phyloP scores from a whole-genome alignment of 2,329 filamentous ascomycete species.

The Zymoseptoria tritici region DNA sequence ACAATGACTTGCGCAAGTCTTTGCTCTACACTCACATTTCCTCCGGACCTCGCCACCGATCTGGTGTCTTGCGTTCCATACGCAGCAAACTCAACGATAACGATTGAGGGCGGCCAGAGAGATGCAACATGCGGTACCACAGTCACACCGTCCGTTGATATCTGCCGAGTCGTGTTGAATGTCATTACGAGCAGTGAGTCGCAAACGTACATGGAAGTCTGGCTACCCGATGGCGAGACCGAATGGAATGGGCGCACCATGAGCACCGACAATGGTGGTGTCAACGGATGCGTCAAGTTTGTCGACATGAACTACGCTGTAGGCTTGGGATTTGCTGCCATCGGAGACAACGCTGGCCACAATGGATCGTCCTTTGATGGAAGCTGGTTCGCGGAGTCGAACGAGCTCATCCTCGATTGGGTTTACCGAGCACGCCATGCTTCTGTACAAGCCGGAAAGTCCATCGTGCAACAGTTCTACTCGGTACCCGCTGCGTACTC shows the following conservation, averaged over 20 bases:
- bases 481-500: constrained; percentile 33
- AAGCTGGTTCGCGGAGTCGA: constrained; percentile 24
- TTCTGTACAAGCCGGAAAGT: constrained; percentile 28
- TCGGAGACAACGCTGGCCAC: constrained; percentile 31
- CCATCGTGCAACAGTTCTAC: constrained; percentile 33
- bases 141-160: constrained; percentile 25
- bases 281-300: constrained; percentile 29
- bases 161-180: constrained; percentile 36
- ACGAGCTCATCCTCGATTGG: constrained; percentile 28
- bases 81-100: constrained; percentile 18
- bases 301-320: constrained; percentile 28
- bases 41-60: constrained; percentile 10
- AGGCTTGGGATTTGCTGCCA: constrained; percentile 27
- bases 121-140: constrained; percentile 18
- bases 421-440: constrained; percentile 28
- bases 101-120: constrained; percentile 20
- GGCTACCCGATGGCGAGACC: constrained; percentile 33
- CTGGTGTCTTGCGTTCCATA: constrained; percentile 21
- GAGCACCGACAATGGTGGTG: constrained; percentile 30
- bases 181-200: constrained; percentile 35
- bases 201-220: constrained; percentile 40
- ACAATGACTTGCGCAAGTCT: constrained; percentile 13
- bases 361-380: constrained; percentile 28
- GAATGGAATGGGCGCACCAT: constrained; percentile 30
- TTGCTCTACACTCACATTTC: constrained; percentile 19